Evolutionary conservation across 1,139 yeast genomes (phyloP), one percentile per base, ranked within the genome.

Genomic region (Zygosaccharomyces pseudobailii): DNA sequence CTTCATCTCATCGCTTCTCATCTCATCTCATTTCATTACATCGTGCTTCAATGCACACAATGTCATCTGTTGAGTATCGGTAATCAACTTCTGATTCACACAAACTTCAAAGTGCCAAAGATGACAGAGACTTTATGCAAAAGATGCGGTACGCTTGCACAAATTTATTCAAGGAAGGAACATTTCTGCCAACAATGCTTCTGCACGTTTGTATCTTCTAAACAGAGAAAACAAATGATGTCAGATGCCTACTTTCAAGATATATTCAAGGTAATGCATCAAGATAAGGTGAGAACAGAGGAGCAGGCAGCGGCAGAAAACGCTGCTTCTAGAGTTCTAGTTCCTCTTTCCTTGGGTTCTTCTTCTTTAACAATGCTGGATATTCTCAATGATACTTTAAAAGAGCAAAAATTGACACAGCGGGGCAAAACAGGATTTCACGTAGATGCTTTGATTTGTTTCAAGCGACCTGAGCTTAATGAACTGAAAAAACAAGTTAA

Each of bases 181-280:
- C 64, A 70, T 7, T 84, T 85, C 53, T 87, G 96, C 65, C 63
- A 72, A 38, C 60, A 61, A n/a, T 90, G 97, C 64, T 89, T 87
- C 56, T 63, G 77, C 25, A 72, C 82, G 51, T 89, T 87, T 58
- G 73, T 89, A 32, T 74, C 85, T 51, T 83, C 88, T 24, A 89
- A 88, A 62, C 90, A 87, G 65, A 73, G 96, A 52, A 85, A 84
- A 61, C 84, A 76, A 60, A 81, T 90, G 87, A 80, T 88, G 85
- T 71, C 70, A 35, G 76, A 75, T 54, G 90, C 85, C 24, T 77
- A 73, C 47, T 87, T 77, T 67, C 85, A 86, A 59, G 89, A 84
- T 25, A 78, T 80, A 57, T 87, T 68, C 48, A 66, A 65, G 49
- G 66, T 66, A 0, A 46, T 59, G 30, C 63, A 78, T 53, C 75